phyloP scores from a whole-genome alignment of 2,329 filamentous ascomycete species.

The Fusarium pininemorale region DNA sequence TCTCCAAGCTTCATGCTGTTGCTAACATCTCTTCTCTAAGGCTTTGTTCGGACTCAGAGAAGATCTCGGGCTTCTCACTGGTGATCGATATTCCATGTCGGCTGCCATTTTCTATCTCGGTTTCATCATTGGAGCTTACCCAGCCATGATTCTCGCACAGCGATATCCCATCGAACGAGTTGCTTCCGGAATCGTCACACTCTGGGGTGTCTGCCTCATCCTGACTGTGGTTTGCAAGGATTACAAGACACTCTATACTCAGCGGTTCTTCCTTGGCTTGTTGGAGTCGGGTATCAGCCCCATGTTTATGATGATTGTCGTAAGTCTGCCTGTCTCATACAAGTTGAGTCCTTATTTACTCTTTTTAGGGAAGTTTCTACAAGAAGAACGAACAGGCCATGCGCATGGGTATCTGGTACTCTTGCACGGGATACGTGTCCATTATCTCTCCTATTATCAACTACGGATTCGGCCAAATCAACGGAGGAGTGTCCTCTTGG shows the following conservation, averaged over 20 bases:
- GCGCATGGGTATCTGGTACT: slow-evolving; percentile 54
- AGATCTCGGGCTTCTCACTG: slow-evolving; percentile 46
- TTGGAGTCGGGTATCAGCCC: slow-evolving; percentile 66
- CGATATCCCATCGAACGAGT: slow-evolving; percentile 57
- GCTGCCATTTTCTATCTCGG: slow-evolving; percentile 60
- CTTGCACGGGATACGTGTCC: slow-evolving; percentile 54
- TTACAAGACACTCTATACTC: slow-evolving; percentile 51
- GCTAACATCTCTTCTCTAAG: neutral
- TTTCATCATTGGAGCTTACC: slow-evolving; percentile 58
- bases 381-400: slow-evolving; percentile 53
- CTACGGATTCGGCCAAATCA: slow-evolving; percentile 57
- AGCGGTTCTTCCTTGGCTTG: slow-evolving; percentile 65
- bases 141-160: slow-evolving; percentile 53
- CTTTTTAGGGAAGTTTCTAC: slow-evolving; percentile 47
- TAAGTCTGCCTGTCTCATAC: neutral
- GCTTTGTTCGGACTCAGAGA: slow-evolving; percentile 32
- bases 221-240: slow-evolving; percentile 50
- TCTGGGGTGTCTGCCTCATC: slow-evolving; percentile 52
- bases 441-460: slow-evolving; percentile 58
- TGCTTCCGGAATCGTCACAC: slow-evolving; percentile 44
- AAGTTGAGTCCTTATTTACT: accelerated
- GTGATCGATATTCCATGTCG: slow-evolving; percentile 55
- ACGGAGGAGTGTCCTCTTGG: slow-evolving; percentile 47
- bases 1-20: accelerated
- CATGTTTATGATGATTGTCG: slow-evolving; percentile 63